These are phyloP conservation scores for Alternaria longipes DNA, from an alignment of 2,329 filamentous ascomycete species.

Conservation along the genomic window DNA sequence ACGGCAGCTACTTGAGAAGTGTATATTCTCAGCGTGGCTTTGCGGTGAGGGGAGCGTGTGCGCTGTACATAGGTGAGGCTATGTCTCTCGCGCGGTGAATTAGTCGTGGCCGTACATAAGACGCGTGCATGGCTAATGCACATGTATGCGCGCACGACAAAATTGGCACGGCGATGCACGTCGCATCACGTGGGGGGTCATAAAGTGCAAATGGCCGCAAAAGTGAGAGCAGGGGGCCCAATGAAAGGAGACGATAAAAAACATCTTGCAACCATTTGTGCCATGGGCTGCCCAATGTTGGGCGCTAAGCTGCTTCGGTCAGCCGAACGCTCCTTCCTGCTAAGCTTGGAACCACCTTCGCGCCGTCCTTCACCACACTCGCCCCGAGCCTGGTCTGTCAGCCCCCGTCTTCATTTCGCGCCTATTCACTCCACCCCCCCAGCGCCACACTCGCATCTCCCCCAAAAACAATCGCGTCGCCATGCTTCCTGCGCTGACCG, in stretches of 20 bases:
- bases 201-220: constrained; percentile 15
- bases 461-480: constrained; percentile 24
- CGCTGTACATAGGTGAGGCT: constrained; percentile 13
- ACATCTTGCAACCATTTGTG: constrained; percentile 17
- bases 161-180: constrained; percentile 24
- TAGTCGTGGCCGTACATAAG: constrained; percentile 34
- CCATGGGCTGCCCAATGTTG: constrained; percentile 20
- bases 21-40: constrained; percentile 11
- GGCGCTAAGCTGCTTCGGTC: constrained; percentile 16
- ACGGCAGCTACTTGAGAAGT: not conserved
- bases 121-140: constrained; percentile 37
- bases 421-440: constrained; percentile 28
- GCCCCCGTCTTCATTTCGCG: constrained; percentile 42
- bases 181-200: constrained; percentile 31
- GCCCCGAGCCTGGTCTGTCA: constrained; percentile 37
- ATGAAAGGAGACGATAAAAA: constrained; percentile 28
- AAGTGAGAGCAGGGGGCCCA: constrained; percentile 23
- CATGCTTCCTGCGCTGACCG: constrained; percentile 34
- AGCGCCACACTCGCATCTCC: constrained; percentile 26
- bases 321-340: constrained; percentile 33
- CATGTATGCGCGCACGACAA: constrained; percentile 10
- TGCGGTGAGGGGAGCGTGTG: constrained; percentile 17
- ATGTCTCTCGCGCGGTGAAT: constrained; percentile 24
- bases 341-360: constrained; percentile 25
- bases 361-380: constrained; percentile 37